These are phyloP conservation scores for Microdochium trichocladiopsis DNA, from an alignment of 2,329 filamentous ascomycete species.

Conservation along the genomic window DNA sequence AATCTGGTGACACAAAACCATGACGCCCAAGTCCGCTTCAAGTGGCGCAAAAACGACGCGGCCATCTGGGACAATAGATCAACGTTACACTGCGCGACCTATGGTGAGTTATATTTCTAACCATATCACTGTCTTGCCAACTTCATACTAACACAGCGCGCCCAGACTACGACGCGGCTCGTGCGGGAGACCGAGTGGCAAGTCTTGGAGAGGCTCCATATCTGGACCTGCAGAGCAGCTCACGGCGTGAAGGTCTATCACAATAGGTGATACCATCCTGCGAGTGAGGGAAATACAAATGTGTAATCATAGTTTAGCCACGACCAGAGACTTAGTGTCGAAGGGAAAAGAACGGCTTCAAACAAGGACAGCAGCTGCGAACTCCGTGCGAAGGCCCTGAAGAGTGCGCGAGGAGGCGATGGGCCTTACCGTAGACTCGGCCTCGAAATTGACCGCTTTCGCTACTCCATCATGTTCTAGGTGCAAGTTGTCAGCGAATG, in stretches of 20 bases:
- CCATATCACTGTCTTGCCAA: no score
- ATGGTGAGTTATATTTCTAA: conserved; percentile 28
- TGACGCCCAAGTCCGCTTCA: conserved; percentile 48
- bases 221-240: conserved; percentile 33
- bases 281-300: no score
- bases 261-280: not conserved
- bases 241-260: conserved; percentile 28
- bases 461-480: no score
- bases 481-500: no score
- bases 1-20: conserved; percentile 46
- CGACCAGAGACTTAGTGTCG: not conserved
- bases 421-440: no score
- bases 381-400: no score
- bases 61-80: conserved; percentile 62
- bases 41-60: conserved; percentile 44
- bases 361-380: no score
- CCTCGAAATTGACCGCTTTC: no score
- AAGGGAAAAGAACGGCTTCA: no score
- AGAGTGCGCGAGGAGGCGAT: no score
- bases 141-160: no score
- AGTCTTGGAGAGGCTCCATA: conserved; percentile 40
- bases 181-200: conserved; percentile 38
- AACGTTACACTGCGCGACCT: conserved; percentile 47
- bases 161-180: conserved; percentile 39
- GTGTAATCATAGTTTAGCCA: not conserved